Conservation (phyloP, 805 yeast species). For the Lipomyces sp. region DNA sequence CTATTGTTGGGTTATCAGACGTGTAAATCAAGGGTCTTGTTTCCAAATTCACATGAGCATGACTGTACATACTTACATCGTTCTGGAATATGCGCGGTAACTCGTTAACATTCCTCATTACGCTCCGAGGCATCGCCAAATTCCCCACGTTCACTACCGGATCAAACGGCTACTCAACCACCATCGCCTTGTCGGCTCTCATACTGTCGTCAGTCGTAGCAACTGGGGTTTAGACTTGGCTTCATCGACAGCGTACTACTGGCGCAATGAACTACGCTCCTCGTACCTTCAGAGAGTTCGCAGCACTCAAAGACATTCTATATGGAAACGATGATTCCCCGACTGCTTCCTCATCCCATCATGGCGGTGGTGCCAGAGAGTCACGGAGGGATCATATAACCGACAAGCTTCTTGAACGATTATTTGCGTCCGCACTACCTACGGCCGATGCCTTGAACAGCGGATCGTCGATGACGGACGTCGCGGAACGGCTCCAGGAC, state of each 20-base stretch:
- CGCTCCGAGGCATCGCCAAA: no score
- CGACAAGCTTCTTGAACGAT: constrained; percentile 33
- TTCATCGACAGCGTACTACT: not conserved
- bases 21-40: no score
- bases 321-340: constrained; percentile 26
- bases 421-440: constrained; percentile 33
- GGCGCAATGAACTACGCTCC: constrained; percentile 33
- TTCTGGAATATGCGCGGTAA: no score
- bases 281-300: constrained; percentile 31
- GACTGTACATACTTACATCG: no score
- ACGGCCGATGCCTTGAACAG: constrained; percentile 13
- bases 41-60: no score
- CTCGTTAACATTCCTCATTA: no score
- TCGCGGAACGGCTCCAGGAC: constrained; percentile 32
- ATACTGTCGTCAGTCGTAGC: not conserved
- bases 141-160: no score
- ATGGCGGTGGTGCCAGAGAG: constrained; percentile 3
- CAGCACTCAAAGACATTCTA: constrained; percentile 34
- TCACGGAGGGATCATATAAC: constrained; percentile 28
- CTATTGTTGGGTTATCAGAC: no score
- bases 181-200: not conserved
- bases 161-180: no score
- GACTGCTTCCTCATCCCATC: constrained; percentile 6
- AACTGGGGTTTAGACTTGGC: not conserved
- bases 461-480: constrained; percentile 10